These are phyloP conservation scores for Mrakia blollopis DNA, from an alignment of 768 basidiomycete species.

Conservation along the genomic window DNA sequence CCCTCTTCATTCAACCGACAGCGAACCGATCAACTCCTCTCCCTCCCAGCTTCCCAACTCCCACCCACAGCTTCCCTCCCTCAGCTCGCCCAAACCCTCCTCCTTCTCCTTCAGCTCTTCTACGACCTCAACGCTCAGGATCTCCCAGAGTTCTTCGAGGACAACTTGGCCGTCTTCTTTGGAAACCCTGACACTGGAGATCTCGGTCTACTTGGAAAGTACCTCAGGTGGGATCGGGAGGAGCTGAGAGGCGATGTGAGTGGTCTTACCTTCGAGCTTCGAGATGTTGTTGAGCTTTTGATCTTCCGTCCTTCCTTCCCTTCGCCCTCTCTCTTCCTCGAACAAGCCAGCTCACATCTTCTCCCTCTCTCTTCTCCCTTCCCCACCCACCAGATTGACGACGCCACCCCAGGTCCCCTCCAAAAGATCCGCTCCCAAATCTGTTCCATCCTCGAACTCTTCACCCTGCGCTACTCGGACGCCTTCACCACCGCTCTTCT, in stretches of 20 bases:
- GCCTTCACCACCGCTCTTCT: slow-evolving; percentile 44
- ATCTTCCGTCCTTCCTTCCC: not conserved
- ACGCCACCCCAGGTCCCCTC: slow-evolving; percentile 74
- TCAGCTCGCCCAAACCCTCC: slow-evolving; percentile 64
- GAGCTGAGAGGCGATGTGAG: slow-evolving; percentile 66
- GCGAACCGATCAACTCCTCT: slow-evolving; percentile 48
- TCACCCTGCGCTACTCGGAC: slow-evolving; percentile 67
- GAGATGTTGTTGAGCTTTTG: not conserved
- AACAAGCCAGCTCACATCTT: not conserved
- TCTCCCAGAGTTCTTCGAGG: slow-evolving; percentile 89
- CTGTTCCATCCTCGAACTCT: slow-evolving; percentile 86
- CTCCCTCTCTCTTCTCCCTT: too few species aligned
- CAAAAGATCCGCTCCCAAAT: slow-evolving; percentile 83
- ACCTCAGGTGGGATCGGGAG: slow-evolving; percentile 71
- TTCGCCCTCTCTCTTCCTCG: not conserved
- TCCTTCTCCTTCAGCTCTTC: slow-evolving; percentile 76
- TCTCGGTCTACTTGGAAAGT: slow-evolving; percentile 63
- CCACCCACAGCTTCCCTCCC: slow-evolving; percentile 44
- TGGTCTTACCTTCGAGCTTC: slow-evolving; percentile 31
- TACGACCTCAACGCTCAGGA: slow-evolving; percentile 94
- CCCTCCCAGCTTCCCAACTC: slow-evolving; percentile 40
- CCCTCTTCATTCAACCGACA: slow-evolving; percentile 8
- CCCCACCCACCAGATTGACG: slow-evolving; percentile 52
- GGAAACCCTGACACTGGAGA: slow-evolving; percentile 51
- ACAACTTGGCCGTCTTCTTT: slow-evolving; percentile 77